These are phyloP conservation scores for Trichophaea hybrida DNA, from an alignment of 2,329 filamentous ascomycete species.

Conservation along the genomic window DNA sequence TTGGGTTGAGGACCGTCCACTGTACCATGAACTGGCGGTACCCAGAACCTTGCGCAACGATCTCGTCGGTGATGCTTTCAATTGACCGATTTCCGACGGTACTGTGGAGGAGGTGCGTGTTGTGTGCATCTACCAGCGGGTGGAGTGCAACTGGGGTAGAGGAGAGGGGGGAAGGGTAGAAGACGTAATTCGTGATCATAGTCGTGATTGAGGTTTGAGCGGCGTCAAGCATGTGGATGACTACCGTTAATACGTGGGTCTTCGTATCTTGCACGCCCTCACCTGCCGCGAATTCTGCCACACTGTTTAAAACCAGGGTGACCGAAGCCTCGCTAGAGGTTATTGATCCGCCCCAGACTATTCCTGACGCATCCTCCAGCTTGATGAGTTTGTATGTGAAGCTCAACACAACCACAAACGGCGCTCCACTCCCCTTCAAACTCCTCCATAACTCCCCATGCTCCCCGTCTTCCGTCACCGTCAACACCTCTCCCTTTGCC, in stretches of 20 bases:
- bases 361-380: background rate
- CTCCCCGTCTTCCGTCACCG: constrained; percentile 20
- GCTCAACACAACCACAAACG: background rate
- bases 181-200: no score
- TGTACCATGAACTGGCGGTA: background rate
- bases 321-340: background rate
- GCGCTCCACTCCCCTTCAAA: constrained; percentile 24
- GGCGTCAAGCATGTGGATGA: no score
- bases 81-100: no score
- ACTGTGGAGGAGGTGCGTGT: no score
- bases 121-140: no score
- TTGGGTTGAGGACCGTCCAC: background rate
- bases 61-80: no score
- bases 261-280: background rate
- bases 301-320: background rate
- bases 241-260: background rate
- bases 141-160: no score
- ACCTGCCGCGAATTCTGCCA: background rate
- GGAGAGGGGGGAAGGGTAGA: no score
- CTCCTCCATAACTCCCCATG: constrained; percentile 28
- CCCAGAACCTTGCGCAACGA: background rate
- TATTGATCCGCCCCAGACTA: background rate
- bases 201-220: no score
- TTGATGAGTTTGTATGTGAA: background rate
- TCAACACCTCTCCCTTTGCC: constrained; percentile 26